A percentile compares a stretch with the other conserved stretches of the same genome.
Evolutionary conservation across 2,329 filamentous ascomycete species (phyloP).

Genomic region (Rhynchosporium secalis): DNA sequence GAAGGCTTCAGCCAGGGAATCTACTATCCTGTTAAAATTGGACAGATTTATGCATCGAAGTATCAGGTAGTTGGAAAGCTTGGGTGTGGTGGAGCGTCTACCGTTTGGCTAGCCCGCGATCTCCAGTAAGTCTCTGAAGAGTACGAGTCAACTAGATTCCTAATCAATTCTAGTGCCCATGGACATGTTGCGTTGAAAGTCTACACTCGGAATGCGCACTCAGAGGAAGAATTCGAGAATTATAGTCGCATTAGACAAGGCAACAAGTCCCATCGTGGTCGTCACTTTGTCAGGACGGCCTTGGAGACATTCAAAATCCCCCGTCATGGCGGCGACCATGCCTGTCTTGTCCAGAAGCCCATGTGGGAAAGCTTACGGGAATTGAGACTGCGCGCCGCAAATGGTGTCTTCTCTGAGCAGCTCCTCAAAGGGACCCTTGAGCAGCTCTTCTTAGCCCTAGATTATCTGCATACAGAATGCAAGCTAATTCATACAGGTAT

Average conservation of each 20-base stretch:
- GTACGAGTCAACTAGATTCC: neutral
- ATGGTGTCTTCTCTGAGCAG: neutral
- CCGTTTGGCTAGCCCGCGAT: conserved; percentile 11
- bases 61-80: conserved; percentile 15
- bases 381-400: conserved; percentile 13
- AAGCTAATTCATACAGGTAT: conserved; percentile 34
- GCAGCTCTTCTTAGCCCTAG: conserved; percentile 29
- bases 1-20: neutral
- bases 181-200: conserved; percentile 3
- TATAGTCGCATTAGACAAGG: neutral
- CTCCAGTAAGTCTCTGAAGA: neutral
- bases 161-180: neutral
- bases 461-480: conserved; percentile 34
- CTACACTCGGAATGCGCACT: neutral
- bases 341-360: conserved; percentile 31
- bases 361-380: conserved; percentile 26
- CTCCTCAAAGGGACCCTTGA: conserved; percentile 23
- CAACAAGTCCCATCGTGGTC: neutral
- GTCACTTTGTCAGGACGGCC: neutral
- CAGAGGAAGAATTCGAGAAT: neutral
- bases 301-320: conserved; percentile 37
- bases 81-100: conserved; percentile 9
- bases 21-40: conserved; percentile 2
- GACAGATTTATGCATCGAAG: conserved; percentile 6
- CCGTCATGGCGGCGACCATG: conserved; percentile 23